A percentile compares a stretch with the other conserved stretches of the same genome.
phyloP scores from a whole-genome alignment of 768 basidiomycete genomes.

The Leucogyrophana mollusca region DNA sequence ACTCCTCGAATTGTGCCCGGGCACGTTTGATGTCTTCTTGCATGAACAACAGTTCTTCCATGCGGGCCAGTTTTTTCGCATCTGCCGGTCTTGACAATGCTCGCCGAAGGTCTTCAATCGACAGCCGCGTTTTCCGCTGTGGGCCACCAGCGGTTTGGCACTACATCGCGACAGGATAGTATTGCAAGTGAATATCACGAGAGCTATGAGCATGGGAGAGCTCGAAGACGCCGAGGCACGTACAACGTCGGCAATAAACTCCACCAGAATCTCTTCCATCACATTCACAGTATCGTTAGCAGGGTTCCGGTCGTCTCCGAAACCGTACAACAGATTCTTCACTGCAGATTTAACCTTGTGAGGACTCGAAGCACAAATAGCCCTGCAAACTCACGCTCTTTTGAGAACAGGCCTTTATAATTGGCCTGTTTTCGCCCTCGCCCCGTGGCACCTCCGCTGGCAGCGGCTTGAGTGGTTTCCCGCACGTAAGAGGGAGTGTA shows the following conservation, averaged over 20 bases:
- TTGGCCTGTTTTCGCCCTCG: slow-evolving; percentile 66
- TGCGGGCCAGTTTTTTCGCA: slow-evolving; percentile 86
- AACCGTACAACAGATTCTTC: slow-evolving; percentile 87
- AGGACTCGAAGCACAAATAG: slow-evolving; percentile 9
- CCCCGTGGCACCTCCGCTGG: slow-evolving; percentile 38
- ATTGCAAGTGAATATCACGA: slow-evolving; percentile 3
- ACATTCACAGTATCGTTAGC: slow-evolving; percentile 86
- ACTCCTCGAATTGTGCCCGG: slow-evolving; percentile 70
- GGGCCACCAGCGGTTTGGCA: slow-evolving; percentile 73
- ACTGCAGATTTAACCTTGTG: slow-evolving; percentile 42
- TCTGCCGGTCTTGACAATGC: slow-evolving; percentile 83
- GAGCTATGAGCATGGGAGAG: background rate
- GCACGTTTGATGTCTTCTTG: slow-evolving; percentile 93
- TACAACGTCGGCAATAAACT: slow-evolving; percentile 89
- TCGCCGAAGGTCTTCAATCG: slow-evolving; percentile 82
- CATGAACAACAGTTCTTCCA: slow-evolving; percentile 92
- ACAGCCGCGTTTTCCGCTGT: slow-evolving; percentile 69
- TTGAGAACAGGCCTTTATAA: slow-evolving; percentile 73
- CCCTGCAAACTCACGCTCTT: slow-evolving; percentile 61
- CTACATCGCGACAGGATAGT: slow-evolving; percentile 35
- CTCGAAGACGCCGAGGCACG: slow-evolving; percentile 30
- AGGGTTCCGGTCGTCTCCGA: slow-evolving; percentile 88
- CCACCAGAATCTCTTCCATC: slow-evolving; percentile 91
- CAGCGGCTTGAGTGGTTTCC: slow-evolving; percentile 40
- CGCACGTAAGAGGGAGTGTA: slow-evolving; percentile 52